These are phyloP conservation scores for Pichia thaimueangensis DNA, from an alignment of 805 yeast genomes.

Conservation along the genomic window DNA sequence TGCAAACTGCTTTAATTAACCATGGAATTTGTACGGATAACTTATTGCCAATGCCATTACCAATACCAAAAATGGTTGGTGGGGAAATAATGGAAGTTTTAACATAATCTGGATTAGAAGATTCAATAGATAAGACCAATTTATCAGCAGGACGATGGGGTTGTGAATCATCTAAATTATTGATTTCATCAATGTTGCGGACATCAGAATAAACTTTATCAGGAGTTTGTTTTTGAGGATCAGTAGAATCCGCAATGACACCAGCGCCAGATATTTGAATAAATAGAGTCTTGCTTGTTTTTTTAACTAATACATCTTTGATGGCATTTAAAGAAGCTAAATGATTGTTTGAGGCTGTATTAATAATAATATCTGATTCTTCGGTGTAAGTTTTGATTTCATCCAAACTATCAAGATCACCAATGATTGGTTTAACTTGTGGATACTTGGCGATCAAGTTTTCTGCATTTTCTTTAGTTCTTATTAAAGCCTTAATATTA, in stretches of 20 bases:
- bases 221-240: background rate
- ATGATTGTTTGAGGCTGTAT: slow-evolving; percentile 3
- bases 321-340: background rate
- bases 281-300: background rate
- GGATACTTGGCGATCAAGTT: background rate
- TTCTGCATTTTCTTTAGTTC: background rate
- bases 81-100: slow-evolving; percentile 3
- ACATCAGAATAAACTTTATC: slow-evolving; percentile 3
- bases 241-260: background rate
- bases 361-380: slow-evolving; percentile 1
- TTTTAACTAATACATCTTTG: background rate
- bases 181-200: slow-evolving; percentile 3
- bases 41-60: background rate
- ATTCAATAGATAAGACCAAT: slow-evolving; percentile 1
- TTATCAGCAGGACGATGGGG: slow-evolving; percentile 4
- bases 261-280: slow-evolving; percentile 2
- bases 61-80: slow-evolving; percentile 2
- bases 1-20: background rate
- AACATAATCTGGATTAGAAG: background rate
- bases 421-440: background rate
- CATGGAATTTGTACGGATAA: slow-evolving; percentile 2
- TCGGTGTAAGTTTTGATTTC: background rate
- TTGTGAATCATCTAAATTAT: slow-evolving; percentile 3
- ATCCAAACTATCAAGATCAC: background rate
- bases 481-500: background rate